Evolutionary conservation across 169 alveolate genomes (phyloP).

Genomic region (Cryptosporidium felis): DNA sequence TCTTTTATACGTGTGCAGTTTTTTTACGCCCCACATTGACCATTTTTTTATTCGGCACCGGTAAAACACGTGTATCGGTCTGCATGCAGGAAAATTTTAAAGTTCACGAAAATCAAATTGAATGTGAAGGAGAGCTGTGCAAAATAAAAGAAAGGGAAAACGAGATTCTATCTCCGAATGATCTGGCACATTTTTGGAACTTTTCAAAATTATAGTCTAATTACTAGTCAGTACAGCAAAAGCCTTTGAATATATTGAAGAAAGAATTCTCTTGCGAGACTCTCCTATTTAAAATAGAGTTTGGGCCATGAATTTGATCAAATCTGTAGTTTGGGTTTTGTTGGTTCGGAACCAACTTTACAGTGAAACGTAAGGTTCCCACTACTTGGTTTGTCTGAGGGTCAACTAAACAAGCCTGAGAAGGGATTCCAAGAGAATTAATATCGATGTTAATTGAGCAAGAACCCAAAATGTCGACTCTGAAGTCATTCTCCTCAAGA

Average conservation of each 20-base stretch:
- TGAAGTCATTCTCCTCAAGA: slow-evolving; percentile 56
- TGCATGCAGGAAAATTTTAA: slow-evolving; percentile 4
- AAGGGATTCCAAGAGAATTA: slow-evolving; percentile 31
- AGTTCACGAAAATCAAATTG: too few species aligned
- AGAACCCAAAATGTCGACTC: slow-evolving; percentile 38
- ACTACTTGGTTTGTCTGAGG: slow-evolving; percentile 44
- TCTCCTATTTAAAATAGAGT: slow-evolving; percentile 49
- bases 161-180: too few species aligned
- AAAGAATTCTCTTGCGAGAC: slow-evolving; percentile 16
- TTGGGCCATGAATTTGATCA: slow-evolving; percentile 68
- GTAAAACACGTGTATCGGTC: neutral
- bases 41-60: slow-evolving; percentile 2
- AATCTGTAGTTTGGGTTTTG: slow-evolving; percentile 61
- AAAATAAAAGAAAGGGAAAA: too few species aligned
- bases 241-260: slow-evolving; percentile 43
- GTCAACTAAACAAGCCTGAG: slow-evolving; percentile 34
- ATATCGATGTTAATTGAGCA: slow-evolving; percentile 35
- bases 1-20: neutral
- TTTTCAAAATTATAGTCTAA: too few species aligned
- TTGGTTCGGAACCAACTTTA: slow-evolving; percentile 52
- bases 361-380: slow-evolving; percentile 36
- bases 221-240: slow-evolving; percentile 50
- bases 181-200: too few species aligned
- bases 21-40: slow-evolving; percentile 28
- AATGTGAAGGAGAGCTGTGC: too few species aligned